Conservation (phyloP, 345 rosid genomes). For the Eucalyptus viminalis region DNA sequence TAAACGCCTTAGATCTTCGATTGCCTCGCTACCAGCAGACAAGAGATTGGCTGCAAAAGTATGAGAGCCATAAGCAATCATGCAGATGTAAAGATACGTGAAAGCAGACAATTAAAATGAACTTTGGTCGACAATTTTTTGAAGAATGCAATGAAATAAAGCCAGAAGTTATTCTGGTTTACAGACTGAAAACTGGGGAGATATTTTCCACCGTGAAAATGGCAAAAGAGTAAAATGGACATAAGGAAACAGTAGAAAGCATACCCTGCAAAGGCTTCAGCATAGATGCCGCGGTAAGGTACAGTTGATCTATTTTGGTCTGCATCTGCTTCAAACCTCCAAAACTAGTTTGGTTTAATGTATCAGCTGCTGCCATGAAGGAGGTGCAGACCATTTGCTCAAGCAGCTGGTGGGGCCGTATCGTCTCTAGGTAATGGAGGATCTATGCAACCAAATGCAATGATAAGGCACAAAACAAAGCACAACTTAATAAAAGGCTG, state of each 20-base stretch:
- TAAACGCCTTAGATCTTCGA: conserved; percentile 58
- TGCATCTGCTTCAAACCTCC: conserved; percentile 75
- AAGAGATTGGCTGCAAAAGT: conserved; percentile 42
- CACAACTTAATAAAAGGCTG: not conserved
- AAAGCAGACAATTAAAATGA: not conserved
- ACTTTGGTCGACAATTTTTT: not conserved
- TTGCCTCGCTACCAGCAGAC: conserved; percentile 30
- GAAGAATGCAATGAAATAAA: not conserved
- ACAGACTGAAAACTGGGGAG: not conserved
- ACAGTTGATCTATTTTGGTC: conserved; percentile 62
- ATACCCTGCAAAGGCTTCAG: conserved; percentile 60
- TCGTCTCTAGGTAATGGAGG: conserved; percentile 87
- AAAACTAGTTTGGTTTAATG: conserved; percentile 55
- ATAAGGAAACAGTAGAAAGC: not conserved
- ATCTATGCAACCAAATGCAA: conserved; percentile 25
- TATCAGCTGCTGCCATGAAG: conserved; percentile 90
- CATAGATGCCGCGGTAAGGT: conserved; percentile 44
- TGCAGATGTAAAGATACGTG: not conserved
- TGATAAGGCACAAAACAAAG: not conserved
- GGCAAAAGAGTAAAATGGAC: not conserved
- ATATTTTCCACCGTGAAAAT: not conserved
- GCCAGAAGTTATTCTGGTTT: not conserved
- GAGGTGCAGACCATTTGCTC: conserved; percentile 96
- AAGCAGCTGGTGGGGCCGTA: conserved; percentile 84
- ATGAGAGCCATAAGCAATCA: not conserved